phyloP scores from a whole-genome alignment of 2,329 filamentous ascomycete genomes.

The Alternaria longipes region DNA sequence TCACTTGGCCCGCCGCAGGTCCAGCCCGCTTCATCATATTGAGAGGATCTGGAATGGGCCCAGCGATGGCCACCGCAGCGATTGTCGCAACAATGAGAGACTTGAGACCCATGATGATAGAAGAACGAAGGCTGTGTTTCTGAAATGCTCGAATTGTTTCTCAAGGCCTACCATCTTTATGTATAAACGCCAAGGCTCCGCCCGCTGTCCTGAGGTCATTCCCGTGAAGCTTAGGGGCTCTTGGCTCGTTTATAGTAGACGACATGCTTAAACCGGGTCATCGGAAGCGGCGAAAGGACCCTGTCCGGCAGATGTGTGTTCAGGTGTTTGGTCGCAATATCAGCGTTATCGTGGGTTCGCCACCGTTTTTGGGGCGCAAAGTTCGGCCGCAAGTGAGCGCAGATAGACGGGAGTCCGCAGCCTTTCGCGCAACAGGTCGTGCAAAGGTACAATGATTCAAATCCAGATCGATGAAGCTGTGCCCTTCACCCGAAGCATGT shows the following conservation, averaged over 20 bases:
- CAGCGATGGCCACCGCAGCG: conserved; percentile 29
- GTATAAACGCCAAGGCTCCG: conserved; percentile 20
- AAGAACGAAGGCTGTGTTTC: not conserved
- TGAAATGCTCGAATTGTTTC: not conserved
- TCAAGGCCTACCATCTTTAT: conserved; percentile 19
- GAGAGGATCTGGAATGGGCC: conserved; percentile 38
- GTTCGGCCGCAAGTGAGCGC: not conserved
- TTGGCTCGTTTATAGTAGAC: conserved; percentile 45
- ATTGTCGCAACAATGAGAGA: conserved; percentile 34
- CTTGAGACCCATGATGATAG: conserved; percentile 34
- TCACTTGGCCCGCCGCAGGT: conserved; percentile 41
- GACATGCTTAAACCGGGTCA: conserved; percentile 29
- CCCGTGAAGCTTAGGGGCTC: conserved; percentile 28
- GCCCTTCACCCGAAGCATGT: conserved; percentile 31
- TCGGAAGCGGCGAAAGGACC: conserved; percentile 15
- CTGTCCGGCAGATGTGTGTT: not conserved
- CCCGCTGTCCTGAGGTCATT: conserved; percentile 9
- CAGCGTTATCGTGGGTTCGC: not conserved
- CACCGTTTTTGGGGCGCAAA: not conserved
- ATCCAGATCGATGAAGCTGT: not conserved
- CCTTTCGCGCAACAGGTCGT: not conserved
- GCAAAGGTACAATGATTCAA: not conserved
- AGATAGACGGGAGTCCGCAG: not conserved
- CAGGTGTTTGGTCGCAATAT: not conserved
- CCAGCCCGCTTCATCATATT: conserved; percentile 40